phyloP scores from a whole-genome alignment of 306 rosid genomes.

The Malus sylvestris region DNA sequence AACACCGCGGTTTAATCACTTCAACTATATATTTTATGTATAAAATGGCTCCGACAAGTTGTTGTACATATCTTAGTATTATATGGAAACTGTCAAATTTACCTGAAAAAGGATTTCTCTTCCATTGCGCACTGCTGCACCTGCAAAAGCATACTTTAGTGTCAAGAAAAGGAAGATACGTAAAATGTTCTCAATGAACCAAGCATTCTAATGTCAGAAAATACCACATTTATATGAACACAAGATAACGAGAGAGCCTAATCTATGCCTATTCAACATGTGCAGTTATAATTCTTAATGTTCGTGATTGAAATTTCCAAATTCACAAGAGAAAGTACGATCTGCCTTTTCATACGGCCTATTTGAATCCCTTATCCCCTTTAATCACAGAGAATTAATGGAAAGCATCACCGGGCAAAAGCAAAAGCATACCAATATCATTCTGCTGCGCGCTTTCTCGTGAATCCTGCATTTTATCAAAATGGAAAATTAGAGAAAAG shows the following conservation, averaged over 20 bases:
- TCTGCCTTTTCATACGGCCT: not conserved
- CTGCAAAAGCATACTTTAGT: conserved; percentile 25
- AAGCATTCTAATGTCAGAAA: not conserved
- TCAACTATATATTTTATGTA: not conserved
- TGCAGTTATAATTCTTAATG: not conserved
- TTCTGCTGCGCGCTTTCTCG: conserved; percentile 20
- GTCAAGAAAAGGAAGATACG: conserved; percentile 4
- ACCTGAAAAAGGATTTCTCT: conserved; percentile 85
- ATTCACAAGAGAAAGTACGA: not conserved
- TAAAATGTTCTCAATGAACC: not conserved
- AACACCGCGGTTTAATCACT: not conserved
- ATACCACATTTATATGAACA: not conserved
- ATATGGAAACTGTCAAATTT: conserved; percentile 6
- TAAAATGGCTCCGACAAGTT: not conserved
- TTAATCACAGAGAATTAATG: not conserved
- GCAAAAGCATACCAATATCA: conserved; percentile 29
- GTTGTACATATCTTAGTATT: not conserved
- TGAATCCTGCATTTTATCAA: conserved; percentile 19
- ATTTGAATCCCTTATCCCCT: not conserved
- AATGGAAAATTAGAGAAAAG: not conserved
- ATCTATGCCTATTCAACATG: not conserved
- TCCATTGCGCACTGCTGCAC: conserved; percentile 52
- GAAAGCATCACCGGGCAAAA: not conserved
- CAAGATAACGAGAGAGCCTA: not conserved
- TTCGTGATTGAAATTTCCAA: not conserved